Evolutionary conservation across 805 yeast species (phyloP), one percentile per base, ranked within the genome.

Genomic region (Barnettozyma populi): DNA sequence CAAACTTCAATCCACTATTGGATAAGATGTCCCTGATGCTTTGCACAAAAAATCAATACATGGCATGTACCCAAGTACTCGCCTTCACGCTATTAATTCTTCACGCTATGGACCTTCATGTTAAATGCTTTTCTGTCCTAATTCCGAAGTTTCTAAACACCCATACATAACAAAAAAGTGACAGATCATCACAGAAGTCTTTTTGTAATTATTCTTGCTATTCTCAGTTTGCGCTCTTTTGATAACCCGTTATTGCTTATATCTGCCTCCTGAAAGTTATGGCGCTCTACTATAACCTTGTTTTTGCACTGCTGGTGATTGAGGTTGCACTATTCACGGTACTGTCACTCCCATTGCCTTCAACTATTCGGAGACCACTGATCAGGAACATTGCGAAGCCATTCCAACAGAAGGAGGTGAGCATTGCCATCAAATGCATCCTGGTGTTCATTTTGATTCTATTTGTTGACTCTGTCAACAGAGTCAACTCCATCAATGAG

Each of bases 271-370:
- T 35, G 23, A 20, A 35, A 35, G 23, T 31, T 10, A 65, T 64
- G 66, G 61, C 69, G 37, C 55, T 63, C 13, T 63, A 63, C 43
- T 63, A 63, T 54, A 62, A 59, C 38, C 53, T 64, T 8, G 63
- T 90, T 7, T 92, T 90, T 57, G 80, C 78, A n/a, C 71, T 94
- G 36, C 75, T 94, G 52, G 77, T 86, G 45, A 50, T 76, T 16
- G 99, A 94, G 69, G 81, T 92, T 82, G 78, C 68, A 14, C 69
- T 86, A 41, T 94, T 92, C 72, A 75, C 88, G 45, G 61, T 87
- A 34, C 77, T 94, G 54, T 89, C 96, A 8, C 66, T 90, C 43
- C 99, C 99, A 21, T 71, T 89, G 52, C 98, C 99, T 20, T 74
- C 90, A 29, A 73, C 68, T 49, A 62, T 83, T 50, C 82, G 97